phyloP scores from a whole-genome alignment of 352 stramenopile genomes.

The Globisporangium paddicum region DNA sequence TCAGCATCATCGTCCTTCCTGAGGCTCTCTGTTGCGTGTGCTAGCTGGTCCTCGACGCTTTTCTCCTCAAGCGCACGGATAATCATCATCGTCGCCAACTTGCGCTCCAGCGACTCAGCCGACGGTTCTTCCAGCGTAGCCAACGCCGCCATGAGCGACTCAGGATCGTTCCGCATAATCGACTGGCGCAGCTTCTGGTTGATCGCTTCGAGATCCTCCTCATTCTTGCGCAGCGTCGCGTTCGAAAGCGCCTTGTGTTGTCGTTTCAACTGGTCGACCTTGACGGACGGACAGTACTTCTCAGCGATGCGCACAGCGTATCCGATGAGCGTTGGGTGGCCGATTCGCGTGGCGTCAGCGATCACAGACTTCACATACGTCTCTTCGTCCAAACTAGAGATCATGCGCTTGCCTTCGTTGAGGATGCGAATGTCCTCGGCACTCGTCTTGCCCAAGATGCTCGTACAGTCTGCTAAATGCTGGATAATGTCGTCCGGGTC shows the following conservation, averaged over 20 bases:
- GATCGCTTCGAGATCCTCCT: slow-evolving; percentile 33
- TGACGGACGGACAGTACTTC: slow-evolving; percentile 55
- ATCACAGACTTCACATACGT: slow-evolving; percentile 75
- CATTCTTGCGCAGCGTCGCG: slow-evolving; percentile 29
- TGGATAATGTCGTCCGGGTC: slow-evolving; percentile 63
- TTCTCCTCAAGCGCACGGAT: slow-evolving; percentile 76
- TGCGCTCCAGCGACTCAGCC: slow-evolving; percentile 59
- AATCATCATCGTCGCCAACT: slow-evolving; percentile 81
- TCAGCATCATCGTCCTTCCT: slow-evolving; percentile 10
- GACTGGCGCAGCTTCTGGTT: slow-evolving; percentile 52
- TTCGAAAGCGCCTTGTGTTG: slow-evolving; percentile 23
- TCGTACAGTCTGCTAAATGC: slow-evolving; percentile 44
- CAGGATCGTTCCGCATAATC: slow-evolving; percentile 60
- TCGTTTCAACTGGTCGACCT: slow-evolving; percentile 41
- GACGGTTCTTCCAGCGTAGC: slow-evolving; percentile 63
- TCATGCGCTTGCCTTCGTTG: slow-evolving; percentile 38
- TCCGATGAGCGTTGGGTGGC: slow-evolving; percentile 53
- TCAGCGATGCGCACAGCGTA: slow-evolving; percentile 58
- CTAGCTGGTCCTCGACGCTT: slow-evolving; percentile 47
- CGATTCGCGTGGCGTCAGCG: slow-evolving; percentile 47
- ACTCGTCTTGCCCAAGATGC: slow-evolving; percentile 48
- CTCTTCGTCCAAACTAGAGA: slow-evolving; percentile 66
- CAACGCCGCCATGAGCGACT: slow-evolving; percentile 64
- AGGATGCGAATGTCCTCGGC: slow-evolving; percentile 63
- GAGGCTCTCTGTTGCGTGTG: slow-evolving; percentile 19